Evolutionary conservation across 2,329 filamentous ascomycete genomes (phyloP).

Genomic region (Colletotrichum sp.): DNA sequence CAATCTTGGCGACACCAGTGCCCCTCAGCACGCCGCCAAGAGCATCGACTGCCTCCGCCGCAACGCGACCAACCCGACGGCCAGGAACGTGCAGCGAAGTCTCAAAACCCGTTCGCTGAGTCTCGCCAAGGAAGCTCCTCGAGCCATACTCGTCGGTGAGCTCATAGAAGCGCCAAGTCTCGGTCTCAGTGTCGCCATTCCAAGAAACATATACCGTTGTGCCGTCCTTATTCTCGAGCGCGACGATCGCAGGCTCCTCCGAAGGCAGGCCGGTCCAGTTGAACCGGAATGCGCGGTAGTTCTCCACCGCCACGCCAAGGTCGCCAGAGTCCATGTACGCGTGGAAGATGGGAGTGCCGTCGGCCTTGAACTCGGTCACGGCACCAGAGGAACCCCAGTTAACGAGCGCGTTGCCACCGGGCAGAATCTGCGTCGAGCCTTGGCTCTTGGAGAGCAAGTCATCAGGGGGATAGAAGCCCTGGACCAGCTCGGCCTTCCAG

Average conservation of each 20-base stretch:
- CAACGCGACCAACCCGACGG: background rate
- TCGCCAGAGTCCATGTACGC: slow-evolving; percentile 47
- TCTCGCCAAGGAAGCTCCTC: slow-evolving; percentile 3
- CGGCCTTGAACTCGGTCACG: slow-evolving; percentile 49
- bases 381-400: slow-evolving; percentile 61
- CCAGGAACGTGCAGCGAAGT: background rate
- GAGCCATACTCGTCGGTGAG: slow-evolving; percentile 19
- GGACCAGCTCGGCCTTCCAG: slow-evolving; percentile 50
- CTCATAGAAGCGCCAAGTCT: slow-evolving; percentile 31
- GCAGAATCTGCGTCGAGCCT: slow-evolving; percentile 57
- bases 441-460: slow-evolving; percentile 53
- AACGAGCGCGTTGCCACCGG: slow-evolving; percentile 58
- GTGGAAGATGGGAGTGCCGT: slow-evolving; percentile 59
- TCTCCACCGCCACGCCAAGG: slow-evolving; percentile 46
- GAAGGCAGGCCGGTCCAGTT: slow-evolving; percentile 56
- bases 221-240: slow-evolving; percentile 12
- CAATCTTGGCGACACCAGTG: background rate
- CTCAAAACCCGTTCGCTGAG: slow-evolving; percentile 10
- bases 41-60: background rate
- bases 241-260: slow-evolving; percentile 33
- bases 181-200: slow-evolving; percentile 41
- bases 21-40: background rate
- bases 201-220: slow-evolving; percentile 32
- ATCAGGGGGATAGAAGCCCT: slow-evolving; percentile 54
- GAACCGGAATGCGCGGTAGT: slow-evolving; percentile 60